Percentiles rank a stretch among this genome's conserved stretches.
phyloP scores from a whole-genome alignment of 805 yeast genomes.

The Suhomyces emberorum region DNA sequence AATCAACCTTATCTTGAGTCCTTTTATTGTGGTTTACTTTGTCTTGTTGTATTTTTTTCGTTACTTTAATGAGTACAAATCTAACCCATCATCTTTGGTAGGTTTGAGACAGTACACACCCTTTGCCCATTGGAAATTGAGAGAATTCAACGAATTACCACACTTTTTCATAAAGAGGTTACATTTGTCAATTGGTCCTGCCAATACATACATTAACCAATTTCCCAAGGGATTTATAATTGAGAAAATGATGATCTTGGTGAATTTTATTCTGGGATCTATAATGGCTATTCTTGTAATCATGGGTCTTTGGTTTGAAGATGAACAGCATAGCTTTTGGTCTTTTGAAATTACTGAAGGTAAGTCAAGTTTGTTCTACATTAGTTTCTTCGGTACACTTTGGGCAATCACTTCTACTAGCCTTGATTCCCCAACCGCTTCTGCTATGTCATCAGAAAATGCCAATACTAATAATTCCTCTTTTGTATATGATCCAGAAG shows the following conservation, averaged over 20 bases:
- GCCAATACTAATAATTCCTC: constrained; percentile 22
- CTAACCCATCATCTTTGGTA: constrained; percentile 78
- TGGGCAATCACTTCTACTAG: constrained; percentile 81
- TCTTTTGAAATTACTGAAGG: constrained; percentile 85
- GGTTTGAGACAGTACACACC: constrained; percentile 82
- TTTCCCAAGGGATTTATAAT: constrained; percentile 73
- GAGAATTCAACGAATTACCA: constrained; percentile 91
- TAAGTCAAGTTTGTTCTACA: constrained; percentile 78
- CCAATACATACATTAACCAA: constrained; percentile 80
- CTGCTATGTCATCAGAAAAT: constrained; percentile 22
- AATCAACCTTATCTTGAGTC: constrained; percentile 77
- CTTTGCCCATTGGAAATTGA: constrained; percentile 88
- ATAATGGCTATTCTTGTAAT: constrained; percentile 73
- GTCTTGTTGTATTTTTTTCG: constrained; percentile 80
- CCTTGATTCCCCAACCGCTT: constrained; percentile 28
- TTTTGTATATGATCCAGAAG: constrained; percentile 88
- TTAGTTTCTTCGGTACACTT: constrained; percentile 82
- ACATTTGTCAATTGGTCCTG: constrained; percentile 72
- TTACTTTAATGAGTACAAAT: constrained; percentile 88
- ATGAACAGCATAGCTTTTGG: constrained; percentile 73
- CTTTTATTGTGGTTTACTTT: constrained; percentile 82
- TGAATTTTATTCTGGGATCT: constrained; percentile 76
- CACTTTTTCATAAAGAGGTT: constrained; percentile 82
- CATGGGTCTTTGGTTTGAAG: constrained; percentile 73
- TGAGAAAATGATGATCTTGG: constrained; percentile 34